These are phyloP conservation scores for Eutrema japonicum DNA, from an alignment of 345 rosid species.

Conservation along the genomic window DNA sequence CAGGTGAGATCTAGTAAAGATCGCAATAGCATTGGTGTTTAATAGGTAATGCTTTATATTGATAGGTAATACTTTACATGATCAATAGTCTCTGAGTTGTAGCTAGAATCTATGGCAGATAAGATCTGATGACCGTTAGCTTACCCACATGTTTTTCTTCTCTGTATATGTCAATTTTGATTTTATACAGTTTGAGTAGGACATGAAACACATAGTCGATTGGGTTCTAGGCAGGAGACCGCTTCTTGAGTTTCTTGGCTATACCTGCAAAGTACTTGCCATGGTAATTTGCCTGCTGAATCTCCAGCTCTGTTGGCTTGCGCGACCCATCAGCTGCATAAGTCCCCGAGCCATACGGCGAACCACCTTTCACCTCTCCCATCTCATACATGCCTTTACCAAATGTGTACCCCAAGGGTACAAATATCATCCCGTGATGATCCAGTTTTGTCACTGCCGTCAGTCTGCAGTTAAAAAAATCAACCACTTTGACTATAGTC, in stretches of 20 bases:
- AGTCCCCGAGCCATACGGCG: conserved; percentile 92
- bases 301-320: conserved; percentile 79
- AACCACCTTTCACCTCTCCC: conserved; percentile 92
- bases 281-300: conserved; percentile 80
- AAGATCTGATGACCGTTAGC: conserved; percentile 24
- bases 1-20: conserved; percentile 55
- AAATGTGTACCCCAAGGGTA: conserved; percentile 88
- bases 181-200: conserved; percentile 22
- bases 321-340: conserved; percentile 87
- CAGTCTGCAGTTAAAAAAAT: conserved; percentile 50
- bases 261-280: conserved; percentile 85
- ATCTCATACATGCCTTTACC: conserved; percentile 88
- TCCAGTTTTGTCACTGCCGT: conserved; percentile 88
- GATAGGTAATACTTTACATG: conserved; percentile 29
- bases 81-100: not conserved
- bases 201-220: conserved; percentile 1
- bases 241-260: conserved; percentile 64
- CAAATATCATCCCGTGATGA: conserved; percentile 90
- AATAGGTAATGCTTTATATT: conserved; percentile 41
- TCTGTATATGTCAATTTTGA: conserved; percentile 23
- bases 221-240: conserved; percentile 16
- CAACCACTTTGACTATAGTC: not conserved
- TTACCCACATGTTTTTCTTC: conserved; percentile 14
- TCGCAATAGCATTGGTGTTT: conserved; percentile 26
- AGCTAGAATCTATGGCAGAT: conserved; percentile 15